phyloP scores from a whole-genome alignment of 2,329 filamentous ascomycete species.

The Arthrobotrys iridis region DNA sequence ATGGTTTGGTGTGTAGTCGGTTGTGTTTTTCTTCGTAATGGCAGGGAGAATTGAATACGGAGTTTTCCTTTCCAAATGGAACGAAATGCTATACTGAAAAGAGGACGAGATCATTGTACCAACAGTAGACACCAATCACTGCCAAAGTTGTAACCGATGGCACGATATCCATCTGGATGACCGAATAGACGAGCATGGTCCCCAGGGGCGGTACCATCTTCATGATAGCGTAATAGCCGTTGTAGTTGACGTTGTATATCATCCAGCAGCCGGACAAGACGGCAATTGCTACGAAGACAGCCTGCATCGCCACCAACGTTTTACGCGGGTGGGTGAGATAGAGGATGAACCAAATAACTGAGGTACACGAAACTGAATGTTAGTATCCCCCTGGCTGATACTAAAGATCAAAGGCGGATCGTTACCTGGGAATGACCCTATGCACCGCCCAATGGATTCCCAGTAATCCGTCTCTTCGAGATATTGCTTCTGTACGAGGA shows the following conservation, averaged over 20 bases:
- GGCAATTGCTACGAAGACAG: slow-evolving; percentile 72
- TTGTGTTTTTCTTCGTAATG: not conserved
- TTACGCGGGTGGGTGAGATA: slow-evolving; percentile 69
- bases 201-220: slow-evolving; percentile 89
- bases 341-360: slow-evolving; percentile 69
- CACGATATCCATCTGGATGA: slow-evolving; percentile 81
- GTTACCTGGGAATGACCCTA: slow-evolving; percentile 68
- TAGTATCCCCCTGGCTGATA: not conserved
- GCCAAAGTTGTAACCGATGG: slow-evolving; percentile 71
- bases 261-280: slow-evolving; percentile 77
- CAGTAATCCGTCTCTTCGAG: slow-evolving; percentile 72
- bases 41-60: not conserved
- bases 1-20: slow-evolving; percentile 7
- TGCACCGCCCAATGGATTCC: slow-evolving; percentile 67
- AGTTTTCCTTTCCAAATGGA: not conserved
- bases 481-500: slow-evolving; percentile 82
- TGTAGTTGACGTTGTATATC: slow-evolving; percentile 80
- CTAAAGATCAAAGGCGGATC: slow-evolving; percentile 51
- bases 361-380: slow-evolving; percentile 2
- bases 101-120: slow-evolving; percentile 62
- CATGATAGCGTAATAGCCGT: slow-evolving; percentile 87
- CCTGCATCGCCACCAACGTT: slow-evolving; percentile 63
- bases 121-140: slow-evolving; percentile 64
- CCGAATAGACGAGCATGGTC: slow-evolving; percentile 90
- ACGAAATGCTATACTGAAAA: not conserved